Percentiles rank a stretch among this genome's conserved stretches.
These are phyloP conservation scores for Coniochaeta sp. DNA, from an alignment of 2,329 filamentous ascomycete species.

Conservation along the genomic window DNA sequence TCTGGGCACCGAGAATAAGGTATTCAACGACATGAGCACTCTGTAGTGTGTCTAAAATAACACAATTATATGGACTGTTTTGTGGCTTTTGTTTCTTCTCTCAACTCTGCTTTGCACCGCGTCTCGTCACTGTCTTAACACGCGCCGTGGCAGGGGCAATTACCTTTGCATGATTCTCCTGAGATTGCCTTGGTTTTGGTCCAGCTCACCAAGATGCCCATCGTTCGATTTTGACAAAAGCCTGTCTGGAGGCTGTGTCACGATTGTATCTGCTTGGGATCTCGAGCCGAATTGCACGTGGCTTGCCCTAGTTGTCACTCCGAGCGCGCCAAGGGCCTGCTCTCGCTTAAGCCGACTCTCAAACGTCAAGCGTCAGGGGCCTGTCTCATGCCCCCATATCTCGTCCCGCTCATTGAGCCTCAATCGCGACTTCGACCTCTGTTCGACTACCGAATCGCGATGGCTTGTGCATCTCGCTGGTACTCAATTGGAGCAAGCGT, in stretches of 20 bases:
- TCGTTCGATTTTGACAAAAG: background rate
- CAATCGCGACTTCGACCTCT: conserved; percentile 4
- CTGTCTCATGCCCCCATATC: conserved; percentile 19
- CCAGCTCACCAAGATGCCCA: background rate
- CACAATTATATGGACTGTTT: too few relatives aligned
- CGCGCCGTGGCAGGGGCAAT: background rate
- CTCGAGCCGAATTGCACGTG: background rate
- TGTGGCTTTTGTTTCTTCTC: too few relatives aligned
- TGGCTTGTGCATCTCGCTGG: background rate
- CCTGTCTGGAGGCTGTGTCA: background rate
- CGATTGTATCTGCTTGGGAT: background rate
- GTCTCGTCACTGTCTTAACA: background rate
- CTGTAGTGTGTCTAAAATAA: too few relatives aligned
- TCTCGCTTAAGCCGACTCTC: conserved; percentile 18
- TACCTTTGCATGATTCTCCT: background rate
- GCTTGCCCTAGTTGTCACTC: background rate
- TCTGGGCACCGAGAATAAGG: too few relatives aligned
- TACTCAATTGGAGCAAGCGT: background rate
- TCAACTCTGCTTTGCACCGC: background rate
- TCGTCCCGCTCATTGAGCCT: conserved; percentile 8
- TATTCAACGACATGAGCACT: too few relatives aligned
- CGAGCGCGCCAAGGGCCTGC: conserved; percentile 2
- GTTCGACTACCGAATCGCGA: background rate
- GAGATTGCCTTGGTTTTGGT: background rate
- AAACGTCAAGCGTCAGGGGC: conserved; percentile 21